phyloP scores from a whole-genome alignment of 164 flowering plant genomes.

The Malania oleifera region DNA sequence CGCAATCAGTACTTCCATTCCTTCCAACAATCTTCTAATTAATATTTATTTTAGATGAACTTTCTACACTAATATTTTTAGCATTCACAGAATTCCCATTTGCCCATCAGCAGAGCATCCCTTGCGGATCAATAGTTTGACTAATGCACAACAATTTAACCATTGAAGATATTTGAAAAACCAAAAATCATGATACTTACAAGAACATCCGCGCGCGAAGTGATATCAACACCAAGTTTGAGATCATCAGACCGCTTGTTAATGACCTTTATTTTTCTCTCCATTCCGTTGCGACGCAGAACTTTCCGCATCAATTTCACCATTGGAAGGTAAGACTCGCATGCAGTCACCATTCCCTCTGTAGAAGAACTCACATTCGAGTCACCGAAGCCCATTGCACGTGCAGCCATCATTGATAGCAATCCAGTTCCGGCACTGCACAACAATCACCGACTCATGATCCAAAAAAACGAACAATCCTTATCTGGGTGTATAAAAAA shows the following conservation, averaged over 20 bases:
- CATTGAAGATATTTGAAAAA: not conserved
- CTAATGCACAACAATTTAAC: not conserved
- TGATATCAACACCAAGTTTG: conserved; percentile 59
- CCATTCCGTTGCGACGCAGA: conserved; percentile 62
- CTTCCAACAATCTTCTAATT: too few species aligned
- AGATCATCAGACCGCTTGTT: conserved; percentile 91
- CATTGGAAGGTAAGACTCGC: conserved; percentile 97
- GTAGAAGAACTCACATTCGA: conserved; percentile 12
- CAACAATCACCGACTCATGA: not conserved
- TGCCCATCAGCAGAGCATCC: too few species aligned
- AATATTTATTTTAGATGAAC: too few species aligned
- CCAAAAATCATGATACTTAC: conserved; percentile 36
- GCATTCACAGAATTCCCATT: not conserved
- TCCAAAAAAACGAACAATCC: not conserved
- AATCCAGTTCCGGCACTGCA: conserved; percentile 93
- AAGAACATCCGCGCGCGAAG: conserved; percentile 74
- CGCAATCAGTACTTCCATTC: too few species aligned
- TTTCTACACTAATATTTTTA: not conserved
- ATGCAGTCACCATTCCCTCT: conserved; percentile 67
- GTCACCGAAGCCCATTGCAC: conserved; percentile 49
- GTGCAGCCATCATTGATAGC: conserved; percentile 95
- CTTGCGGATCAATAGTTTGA: too few species aligned
- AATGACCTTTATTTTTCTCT: conserved; percentile 43
- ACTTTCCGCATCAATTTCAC: conserved; percentile 78
- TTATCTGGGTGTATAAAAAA: not conserved